Percentiles rank a stretch among this genome's conserved stretches.
Conservation (phyloP, 257 asterid species). For the Solanum verrucosum region DNA sequence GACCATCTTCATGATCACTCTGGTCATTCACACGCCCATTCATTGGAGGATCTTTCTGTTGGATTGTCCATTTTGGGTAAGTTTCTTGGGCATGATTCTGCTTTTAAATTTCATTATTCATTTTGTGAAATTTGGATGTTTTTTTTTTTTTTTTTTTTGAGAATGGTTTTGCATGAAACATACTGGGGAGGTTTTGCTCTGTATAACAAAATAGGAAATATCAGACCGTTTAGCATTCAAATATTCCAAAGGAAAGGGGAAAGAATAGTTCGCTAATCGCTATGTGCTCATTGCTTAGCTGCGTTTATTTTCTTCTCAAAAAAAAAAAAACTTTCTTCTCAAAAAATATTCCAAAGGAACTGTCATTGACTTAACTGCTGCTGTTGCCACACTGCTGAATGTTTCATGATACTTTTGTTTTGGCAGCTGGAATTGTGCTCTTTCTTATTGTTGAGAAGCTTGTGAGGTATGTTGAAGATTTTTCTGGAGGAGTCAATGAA, state of each 20-base stretch:
- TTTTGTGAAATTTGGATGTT: neutral
- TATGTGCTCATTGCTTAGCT: too few relatives aligned
- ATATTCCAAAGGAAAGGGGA: neutral
- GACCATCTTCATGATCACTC: conserved; percentile 41
- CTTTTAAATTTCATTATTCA: neutral
- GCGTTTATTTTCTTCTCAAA: too few relatives aligned
- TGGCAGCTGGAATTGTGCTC: conserved; percentile 82
- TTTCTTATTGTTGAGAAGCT: conserved; percentile 89
- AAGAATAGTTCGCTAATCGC: too few relatives aligned
- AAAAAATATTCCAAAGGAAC: neutral
- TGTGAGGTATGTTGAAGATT: conserved; percentile 86
- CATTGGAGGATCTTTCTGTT: conserved; percentile 77
- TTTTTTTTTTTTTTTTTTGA: too few relatives aligned
- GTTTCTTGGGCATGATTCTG: conserved; percentile 7
- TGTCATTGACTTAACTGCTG: neutral
- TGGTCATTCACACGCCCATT: conserved; percentile 80
- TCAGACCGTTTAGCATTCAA: neutral
- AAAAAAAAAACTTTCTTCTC: too few relatives aligned
- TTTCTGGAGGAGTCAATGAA: conserved; percentile 49
- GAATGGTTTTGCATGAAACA: neutral
- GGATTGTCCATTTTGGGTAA: conserved; percentile 85
- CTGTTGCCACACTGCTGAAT: neutral
- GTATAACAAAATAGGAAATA: neutral
- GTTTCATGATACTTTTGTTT: conserved; percentile 19
- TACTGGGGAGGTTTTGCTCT: neutral